phyloP scores from a whole-genome alignment of 257 asterid genomes.

The Scutellaria minor region DNA sequence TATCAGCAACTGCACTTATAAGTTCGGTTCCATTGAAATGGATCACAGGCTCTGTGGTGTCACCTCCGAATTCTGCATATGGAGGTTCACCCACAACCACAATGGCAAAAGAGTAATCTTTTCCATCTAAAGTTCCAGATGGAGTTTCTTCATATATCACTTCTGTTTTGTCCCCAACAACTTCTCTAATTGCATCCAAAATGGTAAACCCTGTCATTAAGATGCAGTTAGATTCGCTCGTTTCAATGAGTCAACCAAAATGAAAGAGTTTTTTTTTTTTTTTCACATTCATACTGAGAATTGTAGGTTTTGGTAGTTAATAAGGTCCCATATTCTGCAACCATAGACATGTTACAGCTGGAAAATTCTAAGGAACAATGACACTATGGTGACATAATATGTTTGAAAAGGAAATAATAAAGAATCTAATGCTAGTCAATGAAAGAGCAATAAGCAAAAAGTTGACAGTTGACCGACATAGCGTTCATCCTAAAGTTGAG shows the following conservation, averaged over 20 bases:
- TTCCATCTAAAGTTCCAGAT: constrained; percentile 41
- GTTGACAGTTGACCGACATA: background rate
- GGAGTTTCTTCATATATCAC: constrained; percentile 67
- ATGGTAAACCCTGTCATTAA: constrained; percentile 66
- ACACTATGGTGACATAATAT: constrained; percentile 6
- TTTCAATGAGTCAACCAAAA: background rate
- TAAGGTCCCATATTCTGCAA: constrained; percentile 35
- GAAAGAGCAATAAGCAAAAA: constrained; percentile 12
- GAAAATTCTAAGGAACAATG: constrained; percentile 20
- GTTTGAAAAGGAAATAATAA: background rate
- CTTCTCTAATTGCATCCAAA: constrained; percentile 73
- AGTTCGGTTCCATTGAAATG: constrained; percentile 65
- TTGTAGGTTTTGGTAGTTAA: background rate
- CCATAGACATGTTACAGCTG: constrained; percentile 24
- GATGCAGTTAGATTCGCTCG: background rate
- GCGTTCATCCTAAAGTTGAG: background rate
- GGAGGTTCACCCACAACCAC: constrained; percentile 85
- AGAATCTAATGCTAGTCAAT: constrained; percentile 1
- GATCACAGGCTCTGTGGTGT: constrained; percentile 61
- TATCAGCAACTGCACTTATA: constrained; percentile 50
- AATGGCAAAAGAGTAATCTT: constrained; percentile 65
- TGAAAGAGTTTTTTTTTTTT: background rate
- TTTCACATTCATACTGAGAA: background rate
- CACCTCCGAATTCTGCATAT: constrained; percentile 76
- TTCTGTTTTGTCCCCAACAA: constrained; percentile 58